Conservation (phyloP, 1,139 yeast species). For the Lodderomyces orthopsilosis region DNA sequence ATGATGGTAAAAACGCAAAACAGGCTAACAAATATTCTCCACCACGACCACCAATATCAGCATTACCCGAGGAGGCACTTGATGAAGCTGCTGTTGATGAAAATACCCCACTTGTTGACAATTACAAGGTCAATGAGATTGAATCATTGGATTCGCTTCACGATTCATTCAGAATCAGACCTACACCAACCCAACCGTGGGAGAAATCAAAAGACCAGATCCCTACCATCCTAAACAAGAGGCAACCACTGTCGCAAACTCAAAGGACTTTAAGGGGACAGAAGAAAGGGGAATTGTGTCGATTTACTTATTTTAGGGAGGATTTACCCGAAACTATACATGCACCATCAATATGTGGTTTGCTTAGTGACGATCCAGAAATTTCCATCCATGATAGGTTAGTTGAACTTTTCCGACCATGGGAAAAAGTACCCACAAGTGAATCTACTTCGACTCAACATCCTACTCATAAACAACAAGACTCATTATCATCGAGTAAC, state of each 20-base stretch:
- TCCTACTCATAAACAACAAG: conserved; percentile 3
- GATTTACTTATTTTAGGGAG: conserved; percentile 91
- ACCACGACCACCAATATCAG: conserved; percentile 1
- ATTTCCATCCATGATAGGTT: conserved; percentile 8
- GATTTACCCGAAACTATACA: conserved; percentile 87
- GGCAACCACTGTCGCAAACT: conserved; percentile 3
- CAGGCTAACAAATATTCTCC: neutral
- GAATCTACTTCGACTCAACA: conserved; percentile 12
- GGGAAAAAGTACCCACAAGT: conserved; percentile 14
- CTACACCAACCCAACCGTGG: conserved; percentile 78
- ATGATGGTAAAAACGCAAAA: conserved; percentile 3
- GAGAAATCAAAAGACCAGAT: conserved; percentile 40
- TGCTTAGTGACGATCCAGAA: conserved; percentile 34
- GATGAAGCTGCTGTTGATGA: conserved; percentile 14
- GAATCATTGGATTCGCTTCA: conserved; percentile 43
- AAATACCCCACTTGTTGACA: conserved; percentile 28
- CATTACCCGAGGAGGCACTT: neutral
- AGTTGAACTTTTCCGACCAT: conserved; percentile 33
- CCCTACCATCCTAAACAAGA: conserved; percentile 29
- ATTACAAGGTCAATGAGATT: conserved; percentile 61
- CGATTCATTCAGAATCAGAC: conserved; percentile 62
- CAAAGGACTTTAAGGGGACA: conserved; percentile 15
- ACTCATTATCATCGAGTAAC: conserved; percentile 1
- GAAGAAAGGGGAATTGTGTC: conserved; percentile 27
- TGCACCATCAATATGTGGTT: conserved; percentile 83